phyloP scores from a whole-genome alignment of 345 rosid genomes.

The Hibiscus trionum region DNA sequence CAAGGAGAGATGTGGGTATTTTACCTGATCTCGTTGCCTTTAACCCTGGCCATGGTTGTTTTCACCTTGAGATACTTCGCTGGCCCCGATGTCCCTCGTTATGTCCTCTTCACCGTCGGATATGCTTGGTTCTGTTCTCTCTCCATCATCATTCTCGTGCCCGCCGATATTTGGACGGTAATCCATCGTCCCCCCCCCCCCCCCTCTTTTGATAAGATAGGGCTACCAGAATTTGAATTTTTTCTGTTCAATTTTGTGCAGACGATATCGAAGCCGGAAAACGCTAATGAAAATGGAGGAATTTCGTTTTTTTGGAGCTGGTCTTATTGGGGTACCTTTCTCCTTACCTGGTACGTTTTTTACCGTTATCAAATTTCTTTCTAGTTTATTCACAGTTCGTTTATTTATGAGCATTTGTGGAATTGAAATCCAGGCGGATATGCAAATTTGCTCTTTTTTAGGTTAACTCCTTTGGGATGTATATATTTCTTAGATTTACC shows the following conservation, averaged over 20 bases:
- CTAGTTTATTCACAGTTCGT: background rate
- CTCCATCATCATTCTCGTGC: slow-evolving; percentile 83
- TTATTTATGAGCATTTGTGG: background rate
- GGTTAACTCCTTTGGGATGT: background rate
- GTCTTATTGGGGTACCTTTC: slow-evolving; percentile 97
- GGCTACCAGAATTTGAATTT: background rate
- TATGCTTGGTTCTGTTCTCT: slow-evolving; percentile 98
- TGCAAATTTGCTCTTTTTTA: background rate
- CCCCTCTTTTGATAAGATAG: background rate
- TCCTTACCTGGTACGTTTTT: slow-evolving; percentile 83
- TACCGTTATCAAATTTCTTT: background rate
- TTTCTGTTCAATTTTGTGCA: slow-evolving; percentile 10
- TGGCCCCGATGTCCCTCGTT: slow-evolving; percentile 90
- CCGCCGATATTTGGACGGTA: slow-evolving; percentile 70
- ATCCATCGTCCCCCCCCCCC: background rate
- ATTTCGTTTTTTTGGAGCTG: slow-evolving; percentile 94
- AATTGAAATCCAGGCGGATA: background rate
- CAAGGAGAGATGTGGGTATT: slow-evolving; percentile 81
- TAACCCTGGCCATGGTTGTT: slow-evolving; percentile 88
- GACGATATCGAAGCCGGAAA: slow-evolving; percentile 44
- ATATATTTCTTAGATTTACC: background rate
- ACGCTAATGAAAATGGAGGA: slow-evolving; percentile 43
- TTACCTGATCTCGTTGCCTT: slow-evolving; percentile 93
- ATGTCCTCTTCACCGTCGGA: slow-evolving; percentile 84
- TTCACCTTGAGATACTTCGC: slow-evolving; percentile 80